Percentiles rank a stretch among this genome's conserved stretches.
Conservation (phyloP, 768 basidiomycete genomes). For the Tricholoma bakamatsutake region DNA sequence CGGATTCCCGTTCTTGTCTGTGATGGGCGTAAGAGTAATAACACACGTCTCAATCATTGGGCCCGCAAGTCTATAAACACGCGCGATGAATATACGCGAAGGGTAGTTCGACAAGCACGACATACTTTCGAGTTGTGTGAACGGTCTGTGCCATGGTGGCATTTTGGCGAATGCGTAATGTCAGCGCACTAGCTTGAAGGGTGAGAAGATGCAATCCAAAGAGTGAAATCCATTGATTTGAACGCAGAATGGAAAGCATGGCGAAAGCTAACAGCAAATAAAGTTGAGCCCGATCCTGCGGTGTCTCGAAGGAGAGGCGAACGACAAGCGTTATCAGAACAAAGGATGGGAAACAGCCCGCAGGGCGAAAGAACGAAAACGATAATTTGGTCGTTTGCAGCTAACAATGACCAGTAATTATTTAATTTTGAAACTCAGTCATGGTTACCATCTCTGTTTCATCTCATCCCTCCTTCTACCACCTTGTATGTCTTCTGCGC, state of each 20-base stretch:
- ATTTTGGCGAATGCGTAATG: slow-evolving; percentile 29
- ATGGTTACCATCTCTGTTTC: slow-evolving; percentile 9
- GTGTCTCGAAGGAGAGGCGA: slow-evolving; percentile 34
- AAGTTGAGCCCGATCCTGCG: slow-evolving; percentile 45
- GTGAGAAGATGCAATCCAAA: slow-evolving; percentile 34
- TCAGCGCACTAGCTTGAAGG: slow-evolving; percentile 31
- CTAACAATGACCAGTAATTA: neutral
- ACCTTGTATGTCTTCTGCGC: slow-evolving; percentile 77
- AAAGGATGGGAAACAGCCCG: slow-evolving; percentile 43
- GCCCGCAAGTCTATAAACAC: slow-evolving; percentile 38
- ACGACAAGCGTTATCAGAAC: slow-evolving; percentile 23
- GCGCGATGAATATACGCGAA: slow-evolving; percentile 4
- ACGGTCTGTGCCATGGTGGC: slow-evolving; percentile 38
- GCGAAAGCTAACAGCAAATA: slow-evolving; percentile 21
- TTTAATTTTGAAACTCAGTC: slow-evolving; percentile 19
- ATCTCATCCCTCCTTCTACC: slow-evolving; percentile 68
- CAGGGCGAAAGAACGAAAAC: slow-evolving; percentile 30
- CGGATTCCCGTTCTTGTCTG: slow-evolving; percentile 40
- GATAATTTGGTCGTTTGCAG: slow-evolving; percentile 14
- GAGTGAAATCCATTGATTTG: slow-evolving; percentile 27
- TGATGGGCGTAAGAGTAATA: slow-evolving; percentile 50
- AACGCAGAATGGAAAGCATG: slow-evolving; percentile 34
- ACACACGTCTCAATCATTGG: slow-evolving; percentile 53
- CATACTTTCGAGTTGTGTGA: slow-evolving; percentile 43
- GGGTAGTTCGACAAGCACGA: slow-evolving; percentile 3